Base-by-base conservation (phyloP, 225 moss, liverwort and hornwort genomes). In the Anthoceros angustus region DNA sequence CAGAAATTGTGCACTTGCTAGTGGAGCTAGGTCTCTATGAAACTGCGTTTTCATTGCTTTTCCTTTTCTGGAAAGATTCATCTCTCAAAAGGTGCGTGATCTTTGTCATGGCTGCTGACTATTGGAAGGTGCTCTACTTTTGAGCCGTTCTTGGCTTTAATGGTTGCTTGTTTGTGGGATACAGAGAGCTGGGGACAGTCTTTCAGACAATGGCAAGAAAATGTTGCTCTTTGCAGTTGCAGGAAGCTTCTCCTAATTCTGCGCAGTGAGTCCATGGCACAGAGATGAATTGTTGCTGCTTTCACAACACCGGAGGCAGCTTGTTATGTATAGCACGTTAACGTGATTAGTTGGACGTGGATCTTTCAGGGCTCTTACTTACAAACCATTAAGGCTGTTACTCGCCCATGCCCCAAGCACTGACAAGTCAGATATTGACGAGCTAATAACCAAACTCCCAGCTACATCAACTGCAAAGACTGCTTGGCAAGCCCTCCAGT, bases 41-140 rank as follows among this genome's bases (percentile, higher is more conserved):
- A 64, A 84, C 86, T 75, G 95, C 88, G 8, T 98, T 98, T 69
- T 87, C 92, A 23, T 73, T 98, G 14, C 88, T 98, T 68, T 98
- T 98, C 67, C 77, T 98, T 65, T 98, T 88, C 72, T 98, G 95
- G 95, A 98, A 91, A 70, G 88, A 89, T 69, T 89, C 98, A 23
- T 69, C 80, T 20, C 84, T 89, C 12, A 84, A 84, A 68, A 84
- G 77, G 85, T 85, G 64, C 63, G 71, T 70, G 39, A 7, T 32
- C 32, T 1, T 32, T 32, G 32, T 32, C 32, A 1, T 50, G 65
- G 39, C 38, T 73, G 64, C 69, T 39, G 20, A 15, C 21, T 64
- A 26, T 67, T 62, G 62, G 46, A 45, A 60, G 10, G 32, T 32
- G 32, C 32, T 32, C 32, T 32, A 1, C 32, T 1, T 32, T 32